These are phyloP conservation scores for Stephania cephalantha DNA, from an alignment of 164 flowering plant genomes.

Conservation along the genomic window DNA sequence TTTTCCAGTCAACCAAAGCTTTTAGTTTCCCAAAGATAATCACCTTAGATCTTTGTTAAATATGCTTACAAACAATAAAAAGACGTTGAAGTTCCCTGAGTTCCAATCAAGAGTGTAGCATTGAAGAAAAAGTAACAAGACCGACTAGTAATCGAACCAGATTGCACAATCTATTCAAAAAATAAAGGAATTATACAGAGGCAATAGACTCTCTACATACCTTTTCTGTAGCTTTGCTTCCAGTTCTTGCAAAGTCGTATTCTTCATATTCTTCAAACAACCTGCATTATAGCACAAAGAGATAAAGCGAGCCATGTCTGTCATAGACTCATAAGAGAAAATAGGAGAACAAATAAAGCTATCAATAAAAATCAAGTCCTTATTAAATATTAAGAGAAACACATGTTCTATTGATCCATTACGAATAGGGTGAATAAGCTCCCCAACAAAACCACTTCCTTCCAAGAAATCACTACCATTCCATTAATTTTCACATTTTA, in stretches of 20 bases:
- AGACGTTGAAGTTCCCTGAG: too few species aligned
- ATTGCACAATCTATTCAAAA: not conserved
- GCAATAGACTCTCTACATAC: slow-evolving; percentile 25
- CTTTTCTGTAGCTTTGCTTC: slow-evolving; percentile 65
- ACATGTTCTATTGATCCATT: too few species aligned
- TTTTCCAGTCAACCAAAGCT: not conserved
- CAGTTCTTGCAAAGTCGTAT: slow-evolving; percentile 85
- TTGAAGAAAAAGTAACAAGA: too few species aligned
- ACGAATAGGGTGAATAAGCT: too few species aligned
- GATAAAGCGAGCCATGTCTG: not conserved
- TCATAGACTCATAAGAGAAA: not conserved
- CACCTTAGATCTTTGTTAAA: too few species aligned
- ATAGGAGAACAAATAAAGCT: too few species aligned
- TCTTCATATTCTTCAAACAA: slow-evolving; percentile 67
- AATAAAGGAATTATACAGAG: not conserved
- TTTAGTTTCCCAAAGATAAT: not conserved
- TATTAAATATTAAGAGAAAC: too few species aligned
- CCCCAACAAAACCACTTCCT: not conserved
- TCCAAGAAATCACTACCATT: not conserved
- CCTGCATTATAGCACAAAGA: slow-evolving; percentile 31
- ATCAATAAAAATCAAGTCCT: too few species aligned
- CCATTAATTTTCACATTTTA: not conserved
- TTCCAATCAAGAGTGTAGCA: too few species aligned
- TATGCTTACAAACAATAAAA: too few species aligned
- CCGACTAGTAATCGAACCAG: too few species aligned